Evolutionary conservation across 1,139 yeast species (phyloP), one percentile per base, ranked within the genome.

Genomic region (Geotrichum carabidarum): DNA sequence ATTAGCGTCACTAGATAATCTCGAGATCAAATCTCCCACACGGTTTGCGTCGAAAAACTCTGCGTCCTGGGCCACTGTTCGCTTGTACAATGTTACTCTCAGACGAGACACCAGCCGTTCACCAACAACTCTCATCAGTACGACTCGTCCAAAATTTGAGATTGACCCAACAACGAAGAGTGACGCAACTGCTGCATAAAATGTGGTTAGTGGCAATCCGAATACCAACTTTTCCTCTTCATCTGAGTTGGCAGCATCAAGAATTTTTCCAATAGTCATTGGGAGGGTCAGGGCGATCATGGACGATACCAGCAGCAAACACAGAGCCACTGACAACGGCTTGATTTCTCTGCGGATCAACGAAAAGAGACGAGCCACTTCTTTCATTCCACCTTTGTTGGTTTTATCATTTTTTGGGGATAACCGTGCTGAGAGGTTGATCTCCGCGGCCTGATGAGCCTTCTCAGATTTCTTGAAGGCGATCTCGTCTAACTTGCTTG

Each of bases 11-110:
- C 88, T 83, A 27, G 95, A 83, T 41, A 93, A 74, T 58, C 98
- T 75, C 5, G 96, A 88, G 49, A 93, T 89, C 66, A 93, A 76
- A 68, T 93, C 99, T 44, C 98, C 99, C 1, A 91, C 95, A 65
- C 93, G 84, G 58, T 94, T 91, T 17, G 86, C 83, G 66, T 93
- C 98, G 66, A 87, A 93, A 67, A 93, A 93, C 68, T 87, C 93
- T 55, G 95, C 86, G 69, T 93, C 98, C 66, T 90, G 96, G 30
- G 84, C 79, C 59, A 91, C 74, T 4, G 93, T 84, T 59, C 81
- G 83, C 68, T 82, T 82, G 71, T 89, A 88, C 44, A 91, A 79
- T 50, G 82, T 76, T 1, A 95, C 78, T 60, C 99, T 77, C 54
- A 93, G 73, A 57, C 95, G 76, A 5, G 96, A 88, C 5, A 91